These are phyloP conservation scores for Lunasporangiospora selenospora DNA, from an alignment of 192 early-diverging fungal genomes.

Conservation along the genomic window DNA sequence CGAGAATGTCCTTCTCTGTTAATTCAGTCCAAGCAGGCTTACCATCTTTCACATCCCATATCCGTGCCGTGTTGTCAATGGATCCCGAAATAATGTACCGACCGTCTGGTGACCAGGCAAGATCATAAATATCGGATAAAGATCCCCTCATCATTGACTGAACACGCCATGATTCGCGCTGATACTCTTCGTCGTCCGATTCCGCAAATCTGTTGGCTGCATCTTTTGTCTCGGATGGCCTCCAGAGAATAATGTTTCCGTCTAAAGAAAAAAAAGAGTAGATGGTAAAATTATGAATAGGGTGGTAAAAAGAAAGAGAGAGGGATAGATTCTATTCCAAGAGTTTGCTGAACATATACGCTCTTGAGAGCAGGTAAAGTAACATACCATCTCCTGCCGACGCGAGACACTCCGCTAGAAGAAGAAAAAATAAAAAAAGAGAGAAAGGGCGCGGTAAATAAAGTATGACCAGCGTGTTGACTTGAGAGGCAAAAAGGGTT, in stretches of 20 bases:
- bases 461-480: no score
- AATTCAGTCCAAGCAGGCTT: conserved; percentile 13
- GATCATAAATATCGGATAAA: conserved; percentile 86
- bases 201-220: conserved; percentile 42
- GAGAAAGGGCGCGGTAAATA: no score
- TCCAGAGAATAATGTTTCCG: conserved; percentile 88
- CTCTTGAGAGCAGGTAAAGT: conserved; percentile 5
- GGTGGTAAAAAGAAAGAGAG: neutral
- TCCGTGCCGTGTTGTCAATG: conserved; percentile 85
- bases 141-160: conserved; percentile 75
- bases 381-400: conserved; percentile 85
- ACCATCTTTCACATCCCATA: conserved; percentile 85
- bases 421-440: neutral
- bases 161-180: conserved; percentile 82
- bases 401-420: conserved; percentile 69
- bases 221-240: conserved; percentile 64
- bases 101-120: conserved; percentile 93
- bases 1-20: no score
- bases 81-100: conserved; percentile 82
- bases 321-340: no score
- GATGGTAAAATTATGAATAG: no score
- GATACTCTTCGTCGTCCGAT: conserved; percentile 59
- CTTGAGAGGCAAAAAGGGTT: no score
- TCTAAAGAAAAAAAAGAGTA: no score
- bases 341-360: no score